Conservation (phyloP, 257 asterid species). For the Petunia axillaris region DNA sequence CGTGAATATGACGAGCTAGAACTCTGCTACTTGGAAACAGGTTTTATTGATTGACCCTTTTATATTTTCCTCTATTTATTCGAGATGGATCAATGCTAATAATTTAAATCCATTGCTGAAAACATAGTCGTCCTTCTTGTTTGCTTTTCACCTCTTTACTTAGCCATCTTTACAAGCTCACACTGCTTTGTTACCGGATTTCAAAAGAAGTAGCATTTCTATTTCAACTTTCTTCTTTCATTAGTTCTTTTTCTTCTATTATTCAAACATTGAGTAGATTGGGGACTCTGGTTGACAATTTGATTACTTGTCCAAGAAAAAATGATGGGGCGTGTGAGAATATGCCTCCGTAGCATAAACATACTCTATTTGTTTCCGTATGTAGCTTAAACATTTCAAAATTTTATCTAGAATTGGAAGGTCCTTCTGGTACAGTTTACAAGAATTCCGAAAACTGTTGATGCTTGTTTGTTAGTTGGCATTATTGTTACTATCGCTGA, state of each 20-base stretch:
- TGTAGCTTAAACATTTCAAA: background rate
- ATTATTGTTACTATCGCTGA: background rate
- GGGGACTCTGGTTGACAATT: background rate
- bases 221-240: background rate
- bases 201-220: background rate
- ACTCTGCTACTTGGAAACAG: conserved; percentile 99
- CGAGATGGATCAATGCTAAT: conserved; percentile 28
- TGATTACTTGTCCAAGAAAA: background rate
- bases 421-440: background rate
- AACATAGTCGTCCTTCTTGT: background rate
- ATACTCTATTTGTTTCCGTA: background rate
- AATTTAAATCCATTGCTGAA: background rate
- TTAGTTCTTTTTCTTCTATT: background rate
- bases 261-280: background rate
- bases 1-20: conserved; percentile 99
- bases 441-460: background rate
- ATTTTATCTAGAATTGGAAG: background rate
- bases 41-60: conserved; percentile 44
- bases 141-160: conserved; percentile 20
- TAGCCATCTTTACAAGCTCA: background rate
- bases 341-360: background rate
- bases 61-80: conserved; percentile 26
- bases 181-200: conserved; percentile 9
- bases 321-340: background rate
- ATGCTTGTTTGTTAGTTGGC: background rate